A percentile compares a stretch with the other conserved stretches of the same genome.
phyloP scores from a whole-genome alignment of 345 rosid species.

The Camelina hispida region DNA sequence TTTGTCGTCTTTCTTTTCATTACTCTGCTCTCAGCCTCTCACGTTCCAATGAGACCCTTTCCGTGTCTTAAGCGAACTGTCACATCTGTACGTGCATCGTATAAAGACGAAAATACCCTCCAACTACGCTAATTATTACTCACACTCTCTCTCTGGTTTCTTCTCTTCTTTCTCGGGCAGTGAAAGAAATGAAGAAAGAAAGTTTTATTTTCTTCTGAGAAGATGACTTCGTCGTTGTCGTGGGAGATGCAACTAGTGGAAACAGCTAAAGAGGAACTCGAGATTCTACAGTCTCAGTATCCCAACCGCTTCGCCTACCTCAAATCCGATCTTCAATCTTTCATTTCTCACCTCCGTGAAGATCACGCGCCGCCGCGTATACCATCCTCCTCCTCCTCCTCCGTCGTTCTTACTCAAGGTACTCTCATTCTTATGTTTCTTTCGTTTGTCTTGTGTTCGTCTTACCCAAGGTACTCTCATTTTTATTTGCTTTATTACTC shows the following conservation, averaged over 20 bases:
- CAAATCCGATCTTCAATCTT: constrained; percentile 53
- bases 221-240: constrained; percentile 24
- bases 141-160: background rate
- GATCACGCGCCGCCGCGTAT: constrained; percentile 39
- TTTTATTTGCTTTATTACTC: background rate
- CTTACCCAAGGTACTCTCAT: constrained; percentile 51
- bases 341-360: constrained; percentile 48
- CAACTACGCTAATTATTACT: background rate
- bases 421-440: background rate
- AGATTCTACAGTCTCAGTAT: constrained; percentile 49
- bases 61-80: constrained; percentile 43
- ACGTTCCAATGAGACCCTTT: background rate
- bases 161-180: background rate
- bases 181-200: constrained; percentile 30
- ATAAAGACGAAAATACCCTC: constrained; percentile 29
- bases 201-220: background rate
- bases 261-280: constrained; percentile 56
- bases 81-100: constrained; percentile 35
- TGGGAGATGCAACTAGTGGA: constrained; percentile 48
- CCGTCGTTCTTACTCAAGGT: constrained; percentile 57
- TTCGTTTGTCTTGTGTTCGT: no score
- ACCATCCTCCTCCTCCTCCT: constrained; percentile 18
- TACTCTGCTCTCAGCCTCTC: no score
- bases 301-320: constrained; percentile 52
- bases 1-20: no score